Evolutionary conservation across 495 filamentous ascomycete species (phyloP), one percentile per base, ranked within the genome.

Genomic region (Trichoderma reesei): DNA sequence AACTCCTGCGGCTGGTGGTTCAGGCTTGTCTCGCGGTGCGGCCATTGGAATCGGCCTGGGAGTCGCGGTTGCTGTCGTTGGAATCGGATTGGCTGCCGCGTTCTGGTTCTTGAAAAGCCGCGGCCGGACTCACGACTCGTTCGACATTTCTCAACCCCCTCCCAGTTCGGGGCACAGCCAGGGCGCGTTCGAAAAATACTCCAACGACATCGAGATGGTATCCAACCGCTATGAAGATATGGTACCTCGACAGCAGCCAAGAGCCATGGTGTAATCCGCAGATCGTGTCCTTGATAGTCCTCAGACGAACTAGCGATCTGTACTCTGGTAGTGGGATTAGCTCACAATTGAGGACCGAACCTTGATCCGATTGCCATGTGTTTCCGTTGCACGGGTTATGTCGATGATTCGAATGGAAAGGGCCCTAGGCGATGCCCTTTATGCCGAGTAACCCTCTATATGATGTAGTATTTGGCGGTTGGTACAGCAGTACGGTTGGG

Each of bases 221-320:
- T 74, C 74, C 18, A 72, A 71, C 18, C 73, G 75, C 33, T 82
- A 82, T 64, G 78, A 82, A 64, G 77, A 80, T 48, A 74, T 82
- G 76, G 54, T 73, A 10, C 77, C 76, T 48, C 68, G 75, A 20
- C 68, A 73, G 42, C 66, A 73, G 64, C 79, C 79, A 18, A 71
- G 71, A 33, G 51, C 18, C 16, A 79, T 81, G 78, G 75, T 81
- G 10, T 80, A 69, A 74, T 16, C 26, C 60, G 46, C 44, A 34
- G 11, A 36, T 56, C 51, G 9, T 56, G 51, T 34, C 31, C 11
- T 3, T 33, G 16, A 14, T 16, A 34, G 26, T 56, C 31, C 26
- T 56, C 51, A 56, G 11, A 2, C 14, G 20, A 33, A 33, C 9
- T 31, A 56, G 51, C 31, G 10, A 34, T 56, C 51, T 56, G 31